These are phyloP conservation scores for Vanrija humicola DNA, from an alignment of 1,284 basidiomycete genomes.

Conservation along the genomic window DNA sequence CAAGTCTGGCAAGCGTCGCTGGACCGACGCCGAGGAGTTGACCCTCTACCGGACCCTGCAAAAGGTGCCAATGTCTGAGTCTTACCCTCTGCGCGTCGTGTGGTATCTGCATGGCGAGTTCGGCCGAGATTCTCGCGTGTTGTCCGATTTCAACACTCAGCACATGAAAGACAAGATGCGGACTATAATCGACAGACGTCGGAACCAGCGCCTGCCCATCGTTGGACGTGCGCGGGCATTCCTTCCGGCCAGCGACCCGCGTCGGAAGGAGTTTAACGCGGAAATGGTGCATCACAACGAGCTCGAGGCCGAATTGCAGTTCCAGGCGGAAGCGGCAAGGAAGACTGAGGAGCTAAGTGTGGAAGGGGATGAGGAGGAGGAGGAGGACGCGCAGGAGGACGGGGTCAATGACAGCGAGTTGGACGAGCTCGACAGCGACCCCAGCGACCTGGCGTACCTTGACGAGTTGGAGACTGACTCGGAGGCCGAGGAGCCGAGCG, in stretches of 20 bases:
- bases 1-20: conserved; percentile 21
- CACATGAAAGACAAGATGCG: conserved; percentile 44
- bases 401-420: neutral
- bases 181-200: conserved; percentile 19
- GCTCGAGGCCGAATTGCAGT: neutral
- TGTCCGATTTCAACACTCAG: conserved; percentile 31
- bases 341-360: neutral
- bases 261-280: conserved; percentile 2
- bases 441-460: too few relatives aligned
- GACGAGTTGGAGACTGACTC: too few relatives aligned
- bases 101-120: conserved; percentile 35
- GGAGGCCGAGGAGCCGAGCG: too few relatives aligned
- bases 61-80: conserved; percentile 27
- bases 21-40: conserved; percentile 27
- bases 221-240: conserved; percentile 31
- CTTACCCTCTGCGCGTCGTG: conserved; percentile 29
- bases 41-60: conserved; percentile 40
- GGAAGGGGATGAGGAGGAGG: conserved; percentile 6
- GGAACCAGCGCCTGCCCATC: conserved; percentile 17
- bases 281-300: conserved; percentile 3
- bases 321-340: neutral
- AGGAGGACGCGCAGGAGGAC: neutral
- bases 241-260: conserved; percentile 10
- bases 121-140: conserved; percentile 11
- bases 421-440: too few relatives aligned